These are phyloP conservation scores for Curvularia verruculosa DNA, from an alignment of 2,329 filamentous ascomycete genomes.

Conservation along the genomic window DNA sequence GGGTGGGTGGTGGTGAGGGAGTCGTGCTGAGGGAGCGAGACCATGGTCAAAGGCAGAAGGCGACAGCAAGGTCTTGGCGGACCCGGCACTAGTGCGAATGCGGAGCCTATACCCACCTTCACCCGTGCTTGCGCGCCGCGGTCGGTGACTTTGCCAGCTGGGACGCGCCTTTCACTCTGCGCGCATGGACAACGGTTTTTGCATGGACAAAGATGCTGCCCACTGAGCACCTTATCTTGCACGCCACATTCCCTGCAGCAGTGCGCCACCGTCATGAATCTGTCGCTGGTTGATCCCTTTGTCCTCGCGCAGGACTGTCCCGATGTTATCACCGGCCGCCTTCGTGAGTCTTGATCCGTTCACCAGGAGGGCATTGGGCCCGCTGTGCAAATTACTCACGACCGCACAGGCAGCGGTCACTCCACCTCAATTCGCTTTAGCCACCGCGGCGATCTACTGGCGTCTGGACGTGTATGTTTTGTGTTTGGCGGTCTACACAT, in stretches of 20 bases:
- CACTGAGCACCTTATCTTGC: constrained; percentile 20
- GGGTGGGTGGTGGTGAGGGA: constrained; percentile 35
- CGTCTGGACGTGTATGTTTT: constrained; percentile 78
- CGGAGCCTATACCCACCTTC: constrained; percentile 16
- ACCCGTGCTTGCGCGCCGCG: background rate
- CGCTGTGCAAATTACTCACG: constrained; percentile 38
- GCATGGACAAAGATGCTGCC: constrained; percentile 30
- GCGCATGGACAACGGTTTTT: constrained; percentile 20
- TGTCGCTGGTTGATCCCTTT: constrained; percentile 74
- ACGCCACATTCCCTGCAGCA: constrained; percentile 20
- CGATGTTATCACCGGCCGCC: constrained; percentile 84
- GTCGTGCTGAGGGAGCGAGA: constrained; percentile 26
- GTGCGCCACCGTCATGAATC: constrained; percentile 67
- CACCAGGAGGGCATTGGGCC: constrained; percentile 56
- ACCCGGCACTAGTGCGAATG: constrained; percentile 17
- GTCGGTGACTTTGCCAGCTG: background rate
- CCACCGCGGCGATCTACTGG: constrained; percentile 90
- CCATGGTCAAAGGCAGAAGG: constrained; percentile 21
- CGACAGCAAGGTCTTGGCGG: constrained; percentile 17
- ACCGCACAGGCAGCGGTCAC: constrained; percentile 62
- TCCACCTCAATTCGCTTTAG: constrained; percentile 82
- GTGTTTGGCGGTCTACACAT: constrained; percentile 19
- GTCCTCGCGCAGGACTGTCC: constrained; percentile 82
- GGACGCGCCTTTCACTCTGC: constrained; percentile 15
- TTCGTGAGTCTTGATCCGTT: constrained; percentile 69